These are phyloP conservation scores for Naganishia friedmannii DNA, from an alignment of 768 basidiomycete genomes.

Conservation along the genomic window DNA sequence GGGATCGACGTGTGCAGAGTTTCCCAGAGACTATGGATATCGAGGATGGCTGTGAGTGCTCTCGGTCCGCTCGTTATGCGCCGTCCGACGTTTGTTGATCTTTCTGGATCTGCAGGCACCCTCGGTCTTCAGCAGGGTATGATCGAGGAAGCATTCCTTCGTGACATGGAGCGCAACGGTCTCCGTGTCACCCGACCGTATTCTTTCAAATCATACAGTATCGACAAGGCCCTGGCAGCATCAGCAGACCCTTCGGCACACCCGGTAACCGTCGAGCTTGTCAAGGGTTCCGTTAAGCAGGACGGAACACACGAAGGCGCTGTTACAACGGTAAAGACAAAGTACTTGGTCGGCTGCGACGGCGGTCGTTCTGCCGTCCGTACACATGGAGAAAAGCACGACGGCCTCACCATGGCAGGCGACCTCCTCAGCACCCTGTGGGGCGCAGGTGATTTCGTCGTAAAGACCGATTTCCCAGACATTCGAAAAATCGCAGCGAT, in stretches of 20 bases:
- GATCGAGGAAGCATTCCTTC: constrained; percentile 35
- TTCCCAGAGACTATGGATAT: constrained; percentile 33
- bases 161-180: constrained; percentile 33
- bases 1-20: constrained; percentile 32
- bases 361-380: constrained; percentile 33
- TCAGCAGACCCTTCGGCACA: constrained; percentile 8
- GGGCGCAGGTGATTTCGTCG: constrained; percentile 35
- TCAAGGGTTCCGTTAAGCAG: constrained; percentile 23
- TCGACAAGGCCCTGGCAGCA: not conserved
- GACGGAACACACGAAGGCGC: constrained; percentile 24
- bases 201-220: constrained; percentile 29
- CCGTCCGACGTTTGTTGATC: not conserved
- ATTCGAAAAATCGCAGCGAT: constrained; percentile 36
- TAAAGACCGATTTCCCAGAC: constrained; percentile 36
- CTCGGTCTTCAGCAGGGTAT: constrained; percentile 27
- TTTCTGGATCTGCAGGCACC: not conserved
- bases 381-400: constrained; percentile 17
- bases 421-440: constrained; percentile 32
- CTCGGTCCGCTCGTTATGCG: too few species aligned
- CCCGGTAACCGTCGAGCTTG: constrained; percentile 31
- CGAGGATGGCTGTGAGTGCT: constrained; percentile 28
- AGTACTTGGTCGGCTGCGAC: constrained; percentile 35
- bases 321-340: constrained; percentile 25
- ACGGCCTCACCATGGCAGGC: constrained; percentile 27
- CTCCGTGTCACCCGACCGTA: constrained; percentile 31